A percentile compares a stretch with the other conserved stretches of the same genome.
These are phyloP conservation scores for Colletotrichum spaethianum DNA, from an alignment of 2,329 filamentous ascomycete genomes.

Conservation along the genomic window DNA sequence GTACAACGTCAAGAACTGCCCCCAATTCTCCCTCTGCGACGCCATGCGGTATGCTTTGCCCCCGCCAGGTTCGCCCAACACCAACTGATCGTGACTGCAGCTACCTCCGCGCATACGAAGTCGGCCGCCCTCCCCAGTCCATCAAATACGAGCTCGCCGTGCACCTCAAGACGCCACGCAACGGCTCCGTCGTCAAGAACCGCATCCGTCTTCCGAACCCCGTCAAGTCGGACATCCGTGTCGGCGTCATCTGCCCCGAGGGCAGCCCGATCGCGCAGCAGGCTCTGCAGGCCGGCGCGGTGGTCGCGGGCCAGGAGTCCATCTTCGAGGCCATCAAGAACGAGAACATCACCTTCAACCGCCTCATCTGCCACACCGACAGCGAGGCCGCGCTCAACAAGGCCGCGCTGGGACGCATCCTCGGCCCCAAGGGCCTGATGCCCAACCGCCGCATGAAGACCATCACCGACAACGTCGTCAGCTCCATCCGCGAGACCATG, in stretches of 20 bases:
- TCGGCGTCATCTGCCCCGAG: conserved; percentile 93
- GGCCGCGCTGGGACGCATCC: conserved; percentile 82
- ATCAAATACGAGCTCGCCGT: conserved; percentile 93
- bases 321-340: conserved; percentile 83
- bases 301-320: conserved; percentile 86
- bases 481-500: conserved; percentile 84
- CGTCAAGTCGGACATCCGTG: conserved; percentile 88
- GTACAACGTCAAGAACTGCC: conserved; percentile 73
- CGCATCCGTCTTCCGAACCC: conserved; percentile 90
- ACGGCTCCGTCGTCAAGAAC: conserved; percentile 89
- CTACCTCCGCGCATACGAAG: conserved; percentile 92
- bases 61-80: neutral
- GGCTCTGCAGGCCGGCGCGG: conserved; percentile 83
- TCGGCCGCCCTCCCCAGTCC: conserved; percentile 80
- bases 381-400: conserved; percentile 85
- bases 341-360: conserved; percentile 88
- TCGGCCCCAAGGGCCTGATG: conserved; percentile 95
- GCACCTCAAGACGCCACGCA: conserved; percentile 86
- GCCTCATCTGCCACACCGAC: conserved; percentile 87
- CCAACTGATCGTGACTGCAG: conserved; percentile 60
- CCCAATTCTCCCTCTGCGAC: conserved; percentile 86
- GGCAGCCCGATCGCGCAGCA: conserved; percentile 81
- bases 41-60: conserved; percentile 81
- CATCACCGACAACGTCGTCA: conserved; percentile 83
- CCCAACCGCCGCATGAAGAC: conserved; percentile 90